phyloP scores from a whole-genome alignment of 2,329 filamentous ascomycete genomes.

The Colletotrichum lupini region DNA sequence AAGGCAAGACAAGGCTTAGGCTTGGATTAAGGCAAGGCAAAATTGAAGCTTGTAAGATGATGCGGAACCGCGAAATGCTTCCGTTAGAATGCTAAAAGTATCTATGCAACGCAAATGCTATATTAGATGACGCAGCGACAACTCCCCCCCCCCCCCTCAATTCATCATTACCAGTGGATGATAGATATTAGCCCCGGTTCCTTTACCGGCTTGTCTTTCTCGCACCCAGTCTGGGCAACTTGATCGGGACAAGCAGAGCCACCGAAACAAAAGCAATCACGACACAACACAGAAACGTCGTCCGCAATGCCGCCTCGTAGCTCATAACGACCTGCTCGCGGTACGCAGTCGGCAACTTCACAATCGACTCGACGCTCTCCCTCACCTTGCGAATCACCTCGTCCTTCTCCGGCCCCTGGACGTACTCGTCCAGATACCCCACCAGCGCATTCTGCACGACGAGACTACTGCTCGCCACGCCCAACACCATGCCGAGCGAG shows the following conservation, averaged over 20 bases:
- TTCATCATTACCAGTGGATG: not conserved
- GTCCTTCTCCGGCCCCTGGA: conserved; percentile 68
- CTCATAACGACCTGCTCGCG: conserved; percentile 65
- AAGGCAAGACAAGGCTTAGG: not conserved
- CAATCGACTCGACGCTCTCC: conserved; percentile 65
- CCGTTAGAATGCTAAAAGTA: not conserved
- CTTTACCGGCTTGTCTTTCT: conserved; percentile 45
- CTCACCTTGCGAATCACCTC: conserved; percentile 64
- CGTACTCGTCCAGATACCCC: conserved; percentile 66
- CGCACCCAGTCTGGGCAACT: conserved; percentile 62
- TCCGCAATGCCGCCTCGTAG: conserved; percentile 62
- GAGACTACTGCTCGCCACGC: conserved; percentile 77
- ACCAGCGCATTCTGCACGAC: conserved; percentile 78
- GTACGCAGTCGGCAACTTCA: conserved; percentile 55
- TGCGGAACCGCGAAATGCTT: not conserved
- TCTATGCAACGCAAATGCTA: conserved; percentile 15
- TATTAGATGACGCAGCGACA: not conserved
- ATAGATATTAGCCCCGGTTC: not conserved
- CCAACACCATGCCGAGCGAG: conserved; percentile 77
- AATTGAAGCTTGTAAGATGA: conserved; percentile 26
- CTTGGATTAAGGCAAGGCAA: not conserved
- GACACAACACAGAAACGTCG: conserved; percentile 57
- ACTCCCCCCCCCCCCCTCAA: no score
- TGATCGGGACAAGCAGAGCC: conserved; percentile 61
- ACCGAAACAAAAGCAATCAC: conserved; percentile 60